phyloP scores from a whole-genome alignment of 139 green algal genomes.

The Tetradesmus lagerheimii region DNA sequence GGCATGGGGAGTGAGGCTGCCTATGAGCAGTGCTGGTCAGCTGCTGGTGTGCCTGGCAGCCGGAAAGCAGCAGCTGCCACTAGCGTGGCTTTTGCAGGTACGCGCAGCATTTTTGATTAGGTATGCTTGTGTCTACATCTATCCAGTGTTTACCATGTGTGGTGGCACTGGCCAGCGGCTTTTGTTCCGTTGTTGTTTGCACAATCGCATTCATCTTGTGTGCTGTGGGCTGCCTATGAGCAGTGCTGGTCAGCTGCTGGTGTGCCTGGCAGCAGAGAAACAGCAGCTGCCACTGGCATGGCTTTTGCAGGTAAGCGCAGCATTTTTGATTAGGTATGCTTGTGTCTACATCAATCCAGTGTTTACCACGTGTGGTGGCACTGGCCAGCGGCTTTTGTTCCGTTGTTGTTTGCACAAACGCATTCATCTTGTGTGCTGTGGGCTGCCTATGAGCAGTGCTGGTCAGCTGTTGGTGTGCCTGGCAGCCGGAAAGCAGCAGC shows the following conservation, averaged over 20 bases:
- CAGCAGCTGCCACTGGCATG: background rate
- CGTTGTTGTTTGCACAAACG: too few species aligned
- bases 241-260: background rate
- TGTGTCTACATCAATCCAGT: too few species aligned
- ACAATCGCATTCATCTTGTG: background rate
- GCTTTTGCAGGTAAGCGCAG: too few species aligned
- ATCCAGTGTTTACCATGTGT: too few species aligned
- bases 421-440: background rate
- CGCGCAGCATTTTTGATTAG: too few species aligned
- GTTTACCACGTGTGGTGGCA: too few species aligned
- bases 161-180: too few species aligned
- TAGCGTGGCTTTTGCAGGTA: conserved; percentile 10
- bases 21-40: background rate
- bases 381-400: too few species aligned
- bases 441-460: background rate
- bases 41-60: conserved; percentile 23
- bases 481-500: background rate
- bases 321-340: too few species aligned
- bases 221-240: background rate
- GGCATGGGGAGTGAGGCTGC: conserved; percentile 21
- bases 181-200: too few species aligned
- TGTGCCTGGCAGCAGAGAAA: background rate
- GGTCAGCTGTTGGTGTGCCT: background rate
- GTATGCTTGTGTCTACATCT: too few species aligned
- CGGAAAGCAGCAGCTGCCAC: background rate